Evolutionary conservation across 73 alveolate species (phyloP), one percentile per base, ranked within the genome.

Genomic region (Paramecium sonneborni): DNA sequence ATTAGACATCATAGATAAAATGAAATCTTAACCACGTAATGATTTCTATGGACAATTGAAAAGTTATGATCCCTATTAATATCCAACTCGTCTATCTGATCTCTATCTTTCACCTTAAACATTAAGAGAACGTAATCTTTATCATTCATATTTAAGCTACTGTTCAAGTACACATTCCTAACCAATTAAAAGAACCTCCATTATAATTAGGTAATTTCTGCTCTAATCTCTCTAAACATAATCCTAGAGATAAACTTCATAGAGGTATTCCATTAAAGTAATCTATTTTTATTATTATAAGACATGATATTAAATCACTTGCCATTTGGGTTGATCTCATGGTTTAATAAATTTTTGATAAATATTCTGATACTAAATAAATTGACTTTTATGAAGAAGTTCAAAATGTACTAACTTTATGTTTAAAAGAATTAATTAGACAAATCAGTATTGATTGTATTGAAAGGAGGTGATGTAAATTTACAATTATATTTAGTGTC

Each of bases 241-340:
- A 79, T 1, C 55, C 90, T 41, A 38, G 90, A 79, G 44, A 79
- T 14, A 38, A 34, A 43, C 43, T 79, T 23, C 90, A 79, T 43
- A 79, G 90, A 79, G 90, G 90, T 15, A 79, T 79, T 46, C 90
- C 90, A 11, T 46, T 20, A 10, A 79, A 79, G 90, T 79, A 79
- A 11, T 23, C n/a, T 79, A 20, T 2, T 2, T 2, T 62, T 41
- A 62, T 30, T 11, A 3, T 23, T 26, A 4, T 4, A 68, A 79
- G 90, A 23, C 72, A 39, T 8, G 90, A 79, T 26, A 39, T 79
- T 20, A 37, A 39, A 44, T 30, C 76, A 5, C 55, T 79, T 20
- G 72, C 76, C 7, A 39, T 24, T 5, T 79, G 90, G 90, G 90
- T 79, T 20, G 90, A 79, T 43, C 18, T 43, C 6, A 79, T 39